These are phyloP conservation scores for Lunularia cruciata DNA, from an alignment of 225 moss, liverwort and hornwort species.

Conservation along the genomic window DNA sequence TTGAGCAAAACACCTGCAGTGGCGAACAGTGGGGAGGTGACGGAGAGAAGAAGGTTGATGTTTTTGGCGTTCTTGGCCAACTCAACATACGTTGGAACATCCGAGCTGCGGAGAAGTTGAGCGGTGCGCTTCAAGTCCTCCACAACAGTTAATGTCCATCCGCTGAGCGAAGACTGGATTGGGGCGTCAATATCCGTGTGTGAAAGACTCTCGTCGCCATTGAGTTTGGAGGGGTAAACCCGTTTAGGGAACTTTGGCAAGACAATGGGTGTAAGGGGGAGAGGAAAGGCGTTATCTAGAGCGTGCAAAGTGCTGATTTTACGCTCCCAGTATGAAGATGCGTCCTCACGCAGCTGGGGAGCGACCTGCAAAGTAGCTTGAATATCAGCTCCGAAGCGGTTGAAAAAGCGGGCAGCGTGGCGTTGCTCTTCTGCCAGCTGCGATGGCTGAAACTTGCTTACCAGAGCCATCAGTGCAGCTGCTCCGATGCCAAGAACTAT, in stretches of 20 bases:
- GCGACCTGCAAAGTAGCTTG: slow-evolving; percentile 42
- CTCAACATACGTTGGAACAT: slow-evolving; percentile 40
- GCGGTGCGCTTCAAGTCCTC: slow-evolving; percentile 41
- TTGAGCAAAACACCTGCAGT: slow-evolving; percentile 19
- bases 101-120: slow-evolving; percentile 42
- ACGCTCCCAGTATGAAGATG: slow-evolving; percentile 42
- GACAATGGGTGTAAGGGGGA: slow-evolving; percentile 32
- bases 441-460: slow-evolving; percentile 50
- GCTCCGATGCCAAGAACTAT: slow-evolving; percentile 42
- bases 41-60: slow-evolving; percentile 36
- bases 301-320: slow-evolving; percentile 36
- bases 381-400: background rate
- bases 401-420: slow-evolving; percentile 49
- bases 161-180: slow-evolving; percentile 24
- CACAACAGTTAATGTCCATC: slow-evolving; percentile 46
- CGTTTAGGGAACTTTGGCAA: slow-evolving; percentile 40
- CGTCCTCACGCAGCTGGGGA: slow-evolving; percentile 46
- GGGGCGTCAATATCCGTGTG: background rate
- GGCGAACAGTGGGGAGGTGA: slow-evolving; percentile 34
- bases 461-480: no score
- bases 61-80: slow-evolving; percentile 24
- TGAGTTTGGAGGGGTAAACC: slow-evolving; percentile 27
- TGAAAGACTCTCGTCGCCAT: slow-evolving; percentile 19
- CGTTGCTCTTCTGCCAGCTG: slow-evolving; percentile 59
- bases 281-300: slow-evolving; percentile 45